These are phyloP conservation scores for Ustulina deusta DNA, from an alignment of 2,329 filamentous ascomycete genomes.

Conservation along the genomic window DNA sequence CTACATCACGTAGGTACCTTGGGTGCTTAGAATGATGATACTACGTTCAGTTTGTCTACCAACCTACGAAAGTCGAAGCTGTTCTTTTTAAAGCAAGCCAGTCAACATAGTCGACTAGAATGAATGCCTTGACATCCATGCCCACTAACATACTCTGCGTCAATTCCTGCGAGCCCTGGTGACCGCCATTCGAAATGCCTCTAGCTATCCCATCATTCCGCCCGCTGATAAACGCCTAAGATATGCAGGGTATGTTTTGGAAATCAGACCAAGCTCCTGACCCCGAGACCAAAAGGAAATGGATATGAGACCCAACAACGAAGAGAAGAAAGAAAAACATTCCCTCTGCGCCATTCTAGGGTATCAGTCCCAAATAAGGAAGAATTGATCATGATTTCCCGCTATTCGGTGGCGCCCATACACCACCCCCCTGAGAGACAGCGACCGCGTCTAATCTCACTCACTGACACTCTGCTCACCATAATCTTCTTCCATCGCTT, in stretches of 20 bases:
- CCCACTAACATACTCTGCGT: not conserved
- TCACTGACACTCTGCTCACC: constrained; percentile 47
- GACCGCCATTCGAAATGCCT: constrained; percentile 3
- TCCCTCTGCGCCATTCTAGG: constrained; percentile 45
- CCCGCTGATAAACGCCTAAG: constrained; percentile 35
- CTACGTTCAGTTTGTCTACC: constrained; percentile 17
- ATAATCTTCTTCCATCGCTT: constrained; percentile 45
- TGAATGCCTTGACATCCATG: not conserved
- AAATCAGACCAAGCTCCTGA: constrained; percentile 26
- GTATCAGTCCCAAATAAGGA: constrained; percentile 39
- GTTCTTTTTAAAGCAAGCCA: not conserved
- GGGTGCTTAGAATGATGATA: too few species aligned
- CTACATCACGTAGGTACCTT: too few species aligned
- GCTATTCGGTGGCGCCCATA: constrained; percentile 17
- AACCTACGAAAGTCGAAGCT: constrained; percentile 7
- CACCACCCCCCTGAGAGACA: not conserved
- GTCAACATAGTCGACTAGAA: not conserved
- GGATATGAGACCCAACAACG: constrained; percentile 8
- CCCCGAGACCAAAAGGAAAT: constrained; percentile 11
- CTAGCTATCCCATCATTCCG: constrained; percentile 8
- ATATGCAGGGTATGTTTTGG: constrained; percentile 38
- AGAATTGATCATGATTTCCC: constrained; percentile 32
- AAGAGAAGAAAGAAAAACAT: constrained; percentile 21
- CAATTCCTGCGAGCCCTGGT: constrained; percentile 12
- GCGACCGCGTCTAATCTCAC: constrained; percentile 30